Base-by-base conservation (phyloP, 1,139 yeast genomes). In the Kurtzmaniella quercitrusa region DNA sequence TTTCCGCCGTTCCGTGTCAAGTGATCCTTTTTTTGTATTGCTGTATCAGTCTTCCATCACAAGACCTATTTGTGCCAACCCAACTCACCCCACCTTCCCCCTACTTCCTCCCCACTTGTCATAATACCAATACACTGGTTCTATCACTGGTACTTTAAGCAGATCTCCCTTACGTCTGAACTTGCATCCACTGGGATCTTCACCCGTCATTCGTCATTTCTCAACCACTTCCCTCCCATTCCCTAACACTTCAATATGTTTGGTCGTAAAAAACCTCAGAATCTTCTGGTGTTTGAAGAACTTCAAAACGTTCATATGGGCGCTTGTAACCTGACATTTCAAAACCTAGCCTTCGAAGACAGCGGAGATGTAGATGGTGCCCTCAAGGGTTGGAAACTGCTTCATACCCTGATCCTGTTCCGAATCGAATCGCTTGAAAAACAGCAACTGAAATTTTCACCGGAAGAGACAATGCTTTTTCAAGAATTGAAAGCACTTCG, bases 381-480 rank as follows among this genome's bases (percentile, higher is more conserved):
- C 1, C 62, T 82, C 25, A 77, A 75, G 51, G 90, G 90, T 2
- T 85, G 91, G 91, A 82, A 81, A 53, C 70, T 81, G 8, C 62
- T 85, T 16, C 87, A 82, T 50, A 80, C 86, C 1, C 73, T 77
- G 42, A 68, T 82, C 10, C 66, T 80, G 43, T 79, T 68, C 57
- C 79, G 78, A 52, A 62, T 82, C 38, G 85, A 82, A 34, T 53
- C 66, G 12, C 71, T 83, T 44, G 85, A 81, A 41, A 75, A 73
- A 47, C 61, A 63, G 11, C 58, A 65, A 9, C 44, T 56, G 23
- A 68, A 66, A 46, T 47, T 71, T 43, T 50, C 64, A 10, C 58
- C 62, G 6, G 81, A 78, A 40, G 83, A 78, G 48, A 49, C 61
- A 17, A 57, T 58, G 25, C 56, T 78, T 4, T 57, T 76, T 34